A percentile compares a stretch with the other conserved stretches of the same genome.
Evolutionary conservation across 2,329 filamentous ascomycete species (phyloP).

Genomic region (Microsporum ferrugineum): DNA sequence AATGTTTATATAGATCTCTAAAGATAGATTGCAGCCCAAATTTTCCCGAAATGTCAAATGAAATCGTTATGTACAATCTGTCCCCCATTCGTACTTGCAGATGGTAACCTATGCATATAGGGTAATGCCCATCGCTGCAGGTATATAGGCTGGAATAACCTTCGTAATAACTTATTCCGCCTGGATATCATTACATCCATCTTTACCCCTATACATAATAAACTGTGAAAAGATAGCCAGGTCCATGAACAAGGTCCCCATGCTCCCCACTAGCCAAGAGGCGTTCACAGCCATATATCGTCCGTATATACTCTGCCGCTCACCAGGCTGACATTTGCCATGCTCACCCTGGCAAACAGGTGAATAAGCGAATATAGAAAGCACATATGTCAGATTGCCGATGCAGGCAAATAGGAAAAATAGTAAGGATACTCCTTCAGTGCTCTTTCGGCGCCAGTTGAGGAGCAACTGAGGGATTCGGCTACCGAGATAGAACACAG

Average conservation of each 20-base stretch:
- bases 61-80: background rate
- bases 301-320: constrained; percentile 57
- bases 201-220: constrained; percentile 58
- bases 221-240: constrained; percentile 82
- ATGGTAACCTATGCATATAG: no score
- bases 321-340: constrained; percentile 50
- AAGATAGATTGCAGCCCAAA: background rate
- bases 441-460: constrained; percentile 85
- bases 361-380: constrained; percentile 84
- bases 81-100: background rate
- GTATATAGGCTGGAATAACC: background rate
- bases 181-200: constrained; percentile 16
- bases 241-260: constrained; percentile 77
- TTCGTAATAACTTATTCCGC: background rate
- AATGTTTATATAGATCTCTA: background rate
- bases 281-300: constrained; percentile 80
- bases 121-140: no score
- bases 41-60: background rate
- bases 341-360: constrained; percentile 47
- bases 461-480: constrained; percentile 82
- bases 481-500: constrained; percentile 75
- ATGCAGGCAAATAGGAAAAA: constrained; percentile 97
- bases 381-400: constrained; percentile 84
- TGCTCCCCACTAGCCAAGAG: constrained; percentile 80
- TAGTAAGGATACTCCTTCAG: constrained; percentile 81